phyloP scores from a whole-genome alignment of 345 rosid species.

The Eucalyptus polyanthemos region DNA sequence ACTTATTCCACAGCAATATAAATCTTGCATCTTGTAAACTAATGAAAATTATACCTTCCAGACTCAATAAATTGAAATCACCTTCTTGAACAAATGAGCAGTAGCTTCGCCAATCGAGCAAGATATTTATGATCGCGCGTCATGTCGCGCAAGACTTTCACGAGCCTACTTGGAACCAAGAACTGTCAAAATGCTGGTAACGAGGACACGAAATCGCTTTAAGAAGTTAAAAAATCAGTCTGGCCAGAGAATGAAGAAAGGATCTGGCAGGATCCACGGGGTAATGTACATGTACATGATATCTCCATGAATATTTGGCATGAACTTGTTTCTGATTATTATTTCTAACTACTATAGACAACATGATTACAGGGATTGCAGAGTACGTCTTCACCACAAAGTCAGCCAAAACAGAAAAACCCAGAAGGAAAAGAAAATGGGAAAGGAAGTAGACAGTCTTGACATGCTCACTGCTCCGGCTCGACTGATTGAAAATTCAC shows the following conservation, averaged over 20 bases:
- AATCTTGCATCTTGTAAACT: not conserved
- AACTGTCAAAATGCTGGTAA: not conserved
- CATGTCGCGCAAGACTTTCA: not conserved
- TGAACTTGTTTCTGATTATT: not conserved
- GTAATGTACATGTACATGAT: not conserved
- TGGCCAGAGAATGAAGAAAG: not conserved
- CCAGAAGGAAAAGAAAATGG: not conserved
- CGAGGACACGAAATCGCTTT: not conserved
- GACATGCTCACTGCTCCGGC: not conserved
- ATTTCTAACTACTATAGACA: not conserved
- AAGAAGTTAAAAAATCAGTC: not conserved
- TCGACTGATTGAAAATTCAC: not conserved
- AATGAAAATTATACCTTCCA: not conserved
- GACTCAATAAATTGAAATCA: not conserved
- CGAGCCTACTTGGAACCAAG: not conserved
- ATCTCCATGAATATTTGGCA: not conserved
- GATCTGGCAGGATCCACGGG: not conserved
- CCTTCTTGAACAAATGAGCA: not conserved
- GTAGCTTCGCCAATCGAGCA: not conserved
- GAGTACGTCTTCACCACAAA: not conserved
- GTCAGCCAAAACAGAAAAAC: not conserved
- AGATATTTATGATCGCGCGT: not conserved
- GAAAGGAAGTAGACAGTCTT: not conserved
- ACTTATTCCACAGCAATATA: not conserved
- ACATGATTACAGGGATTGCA: not conserved